Evolutionary conservation across 805 yeast genomes (phyloP), one percentile per base, ranked within the genome.

Genomic region (Phaffomyces opuntiae): DNA sequence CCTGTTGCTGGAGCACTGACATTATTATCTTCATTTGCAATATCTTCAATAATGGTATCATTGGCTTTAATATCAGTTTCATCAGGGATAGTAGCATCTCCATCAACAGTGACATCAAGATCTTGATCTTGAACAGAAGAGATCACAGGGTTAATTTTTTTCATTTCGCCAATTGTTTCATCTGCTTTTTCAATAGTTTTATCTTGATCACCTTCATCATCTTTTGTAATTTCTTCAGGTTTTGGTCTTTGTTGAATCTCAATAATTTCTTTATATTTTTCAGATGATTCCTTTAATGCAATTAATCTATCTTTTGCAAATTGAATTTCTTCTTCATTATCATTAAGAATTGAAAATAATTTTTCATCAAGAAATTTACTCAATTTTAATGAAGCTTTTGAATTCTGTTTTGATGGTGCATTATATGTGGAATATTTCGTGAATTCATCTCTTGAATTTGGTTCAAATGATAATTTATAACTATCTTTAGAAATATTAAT

Each of bases 401-500:
- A 46, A 29, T 64, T 69, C n/a, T 51, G 49, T 9, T 55, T 54
- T 7, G 46, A 32, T 11, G 68, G 64, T 44, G 63, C 70, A 45
- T 60, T 67, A 49, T 70, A 80, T 16, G 78, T 68, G 1, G 81
- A 66, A 49, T 72, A 73, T 42, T 95, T 73, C 3, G 87, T 75
- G 56, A 85, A 88, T 51, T 81, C 83, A 66, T 93, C 99, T 52
- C 75, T 78, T 0, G 96, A 78, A 7, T 75, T 81, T 5, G 83
- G 74, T 59, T 87, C 95, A 60, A 91, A 89, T 59, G 85, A 81
- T 57, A 93, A 66, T 51, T 86, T 74, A 64, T 87, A 93, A 4
- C 89, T 79, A 55, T 83, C 83, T 55, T 80, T 78, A 57, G 90
- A 81, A 36, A 91, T 76, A 40, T 87, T 81, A 17, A 93, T 91